phyloP scores from a whole-genome alignment of 306 rosid species.

The Purshia tridentata region DNA sequence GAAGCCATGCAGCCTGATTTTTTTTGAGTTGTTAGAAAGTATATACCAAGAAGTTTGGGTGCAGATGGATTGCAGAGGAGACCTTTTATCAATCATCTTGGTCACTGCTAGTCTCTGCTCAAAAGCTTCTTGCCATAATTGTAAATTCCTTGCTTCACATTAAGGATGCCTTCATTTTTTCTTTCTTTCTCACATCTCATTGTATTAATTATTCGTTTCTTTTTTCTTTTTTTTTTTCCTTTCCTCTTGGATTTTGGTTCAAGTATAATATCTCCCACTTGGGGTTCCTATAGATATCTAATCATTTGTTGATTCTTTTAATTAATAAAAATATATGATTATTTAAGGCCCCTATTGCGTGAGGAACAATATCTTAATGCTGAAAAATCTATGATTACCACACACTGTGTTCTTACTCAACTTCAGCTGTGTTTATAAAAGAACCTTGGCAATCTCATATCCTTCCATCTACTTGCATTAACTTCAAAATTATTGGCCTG shows the following conservation, averaged over 20 bases:
- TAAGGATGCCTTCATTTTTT: conserved; percentile 5
- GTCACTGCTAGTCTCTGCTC: conserved; percentile 25
- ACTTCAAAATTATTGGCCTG: too few species aligned
- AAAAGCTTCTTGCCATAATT: conserved; percentile 38
- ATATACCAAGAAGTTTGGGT: too few species aligned
- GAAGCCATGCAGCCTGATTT: conserved; percentile 30
- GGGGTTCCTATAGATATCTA: neutral
- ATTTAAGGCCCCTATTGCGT: neutral
- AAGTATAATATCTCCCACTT: neutral
- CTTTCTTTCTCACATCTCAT: conserved; percentile 4
- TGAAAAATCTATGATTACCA: too few species aligned
- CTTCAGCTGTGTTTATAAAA: too few species aligned
- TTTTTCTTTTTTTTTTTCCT: neutral
- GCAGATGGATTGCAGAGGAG: neutral
- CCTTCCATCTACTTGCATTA: too few species aligned
- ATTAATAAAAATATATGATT: neutral
- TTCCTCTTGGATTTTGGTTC: conserved; percentile 6
- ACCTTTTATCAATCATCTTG: too few species aligned
- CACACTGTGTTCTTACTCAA: neutral
- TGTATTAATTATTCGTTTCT: conserved; percentile 9
- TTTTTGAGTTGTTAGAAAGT: conserved; percentile 2
- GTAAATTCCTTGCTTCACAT: conserved; percentile 42
- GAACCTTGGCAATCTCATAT: too few species aligned
- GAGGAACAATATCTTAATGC: too few species aligned
- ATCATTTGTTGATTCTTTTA: neutral